Evolutionary conservation across 805 yeast genomes (phyloP).

Genomic region (Metschnikowia sp.): DNA sequence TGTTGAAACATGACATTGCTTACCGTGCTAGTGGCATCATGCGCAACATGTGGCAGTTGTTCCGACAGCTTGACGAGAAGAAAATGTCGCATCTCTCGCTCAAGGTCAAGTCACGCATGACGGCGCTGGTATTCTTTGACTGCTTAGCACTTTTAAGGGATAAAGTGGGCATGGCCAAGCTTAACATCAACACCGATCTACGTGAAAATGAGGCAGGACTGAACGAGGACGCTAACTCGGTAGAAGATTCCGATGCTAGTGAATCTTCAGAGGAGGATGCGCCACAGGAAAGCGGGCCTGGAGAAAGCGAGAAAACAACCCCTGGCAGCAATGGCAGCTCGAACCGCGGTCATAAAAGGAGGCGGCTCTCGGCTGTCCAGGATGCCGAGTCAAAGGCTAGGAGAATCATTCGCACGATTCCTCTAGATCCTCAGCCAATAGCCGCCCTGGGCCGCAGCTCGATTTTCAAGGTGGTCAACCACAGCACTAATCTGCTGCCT

Average conservation of each 20-base stretch:
- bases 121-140: conserved; percentile 91
- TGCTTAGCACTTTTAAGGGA: conserved; percentile 80
- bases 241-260: conserved; percentile 23
- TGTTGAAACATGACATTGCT: conserved; percentile 87
- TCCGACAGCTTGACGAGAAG: conserved; percentile 62
- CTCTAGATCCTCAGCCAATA: conserved; percentile 81
- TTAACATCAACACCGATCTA: conserved; percentile 36
- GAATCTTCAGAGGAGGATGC: conserved; percentile 10
- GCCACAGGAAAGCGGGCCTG: not conserved
- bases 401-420: conserved; percentile 71
- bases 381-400: conserved; percentile 73
- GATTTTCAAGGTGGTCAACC: conserved; percentile 37
- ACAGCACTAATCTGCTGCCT: conserved; percentile 33
- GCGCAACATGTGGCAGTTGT: conserved; percentile 90
- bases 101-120: conserved; percentile 76
- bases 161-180: conserved; percentile 79
- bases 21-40: conserved; percentile 90
- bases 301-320: conserved; percentile 30
- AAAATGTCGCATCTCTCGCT: conserved; percentile 41
- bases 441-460: conserved; percentile 37
- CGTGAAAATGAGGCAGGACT: conserved; percentile 18
- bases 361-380: conserved; percentile 52
- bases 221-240: conserved; percentile 11
- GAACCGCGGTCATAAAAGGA: conserved; percentile 31
- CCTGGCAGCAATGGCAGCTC: conserved; percentile 39